Conservation (phyloP, 768 basidiomycete species). For the Naganishia kalamii region DNA sequence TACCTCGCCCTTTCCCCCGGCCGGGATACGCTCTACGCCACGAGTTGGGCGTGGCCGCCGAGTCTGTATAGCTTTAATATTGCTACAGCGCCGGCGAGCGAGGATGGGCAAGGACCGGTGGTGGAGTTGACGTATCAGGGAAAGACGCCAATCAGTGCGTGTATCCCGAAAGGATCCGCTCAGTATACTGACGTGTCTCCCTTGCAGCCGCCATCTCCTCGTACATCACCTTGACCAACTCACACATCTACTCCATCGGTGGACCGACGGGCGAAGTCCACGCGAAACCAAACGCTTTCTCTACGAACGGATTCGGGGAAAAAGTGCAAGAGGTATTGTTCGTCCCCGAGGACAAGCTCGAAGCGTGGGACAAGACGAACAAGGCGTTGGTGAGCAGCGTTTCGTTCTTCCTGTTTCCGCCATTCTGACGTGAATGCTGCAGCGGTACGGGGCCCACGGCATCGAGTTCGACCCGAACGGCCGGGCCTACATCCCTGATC, state of each 20-base stretch:
- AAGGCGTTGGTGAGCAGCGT: slow-evolving; percentile 31
- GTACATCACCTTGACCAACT: slow-evolving; percentile 29
- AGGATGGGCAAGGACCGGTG: not conserved
- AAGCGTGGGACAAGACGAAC: slow-evolving; percentile 33
- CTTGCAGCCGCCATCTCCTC: slow-evolving; percentile 34
- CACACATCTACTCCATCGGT: slow-evolving; percentile 35
- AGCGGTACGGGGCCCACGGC: slow-evolving; percentile 38
- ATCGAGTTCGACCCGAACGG: slow-evolving; percentile 27
- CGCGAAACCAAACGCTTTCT: not conserved
- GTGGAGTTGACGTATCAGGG: slow-evolving; percentile 13
- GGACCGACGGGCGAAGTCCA: slow-evolving; percentile 38
- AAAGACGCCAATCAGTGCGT: slow-evolving; percentile 19
- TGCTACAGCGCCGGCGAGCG: not conserved
- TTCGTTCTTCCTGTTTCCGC: not conserved
- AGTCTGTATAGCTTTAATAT: slow-evolving; percentile 27
- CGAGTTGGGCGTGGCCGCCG: slow-evolving; percentile 34
- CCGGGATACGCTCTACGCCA: slow-evolving; percentile 30
- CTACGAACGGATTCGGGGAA: slow-evolving; percentile 27
- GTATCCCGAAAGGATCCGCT: not conserved
- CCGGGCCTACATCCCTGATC: slow-evolving; percentile 34
- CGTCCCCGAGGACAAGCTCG: slow-evolving; percentile 27
- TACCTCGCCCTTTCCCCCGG: slow-evolving; percentile 30
- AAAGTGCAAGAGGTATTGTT: slow-evolving; percentile 36
- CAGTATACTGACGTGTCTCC: not conserved
- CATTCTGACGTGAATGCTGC: not conserved